Base-by-base conservation (phyloP, 2,329 filamentous ascomycete genomes). In the Curvularia hawaiiensis region DNA sequence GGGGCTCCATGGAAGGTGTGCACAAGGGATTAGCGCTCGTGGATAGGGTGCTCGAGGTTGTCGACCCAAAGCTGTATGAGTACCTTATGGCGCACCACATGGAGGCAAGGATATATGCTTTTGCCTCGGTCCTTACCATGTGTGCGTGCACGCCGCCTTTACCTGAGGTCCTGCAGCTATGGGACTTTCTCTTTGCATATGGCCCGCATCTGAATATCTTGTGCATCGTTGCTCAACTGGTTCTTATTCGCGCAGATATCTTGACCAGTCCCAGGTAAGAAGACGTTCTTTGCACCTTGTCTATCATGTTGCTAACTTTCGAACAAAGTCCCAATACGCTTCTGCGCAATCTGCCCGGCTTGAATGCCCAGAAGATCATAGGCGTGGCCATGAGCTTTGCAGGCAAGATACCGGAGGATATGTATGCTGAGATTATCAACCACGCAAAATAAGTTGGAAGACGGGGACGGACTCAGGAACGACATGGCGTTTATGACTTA, bases 141-240 rank as follows among this genome's bases (percentile, higher is more conserved):
- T 97, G 92, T 72, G 95, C 95, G 26, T 98, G 95, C 76, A 99
- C 95, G 16, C 95, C 95, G 16, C 95, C 95, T 2, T 78, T 99
- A 53, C 94, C 94, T 0, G 94, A 99, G 77, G 95, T 99, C 0
- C 78, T 99, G 54, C 86, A 90, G 61, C 83, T 99, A 2, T 99
- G 95, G 95, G 95, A 99, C 75, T 99, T 99, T 68, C 79, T 99
- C 22, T 96, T 99, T 71, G 94, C 95, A 0, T 99, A 97, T 67
- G 95, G 95, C 0, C 88, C 92, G 35, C 95, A 99, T 75, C 77
- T 99, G 60, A 99, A 99, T 71, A 91, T 99, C 54, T 79, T 99
- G 22, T 98, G 95, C 75, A 97, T 99, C 63, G 95, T 98, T 16
- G 94, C 94, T 14, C 95, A 99, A 78, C 81, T 99, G 51, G 89